phyloP scores from a whole-genome alignment of 495 filamentous ascomycete species.

The Letharia columbiana region DNA sequence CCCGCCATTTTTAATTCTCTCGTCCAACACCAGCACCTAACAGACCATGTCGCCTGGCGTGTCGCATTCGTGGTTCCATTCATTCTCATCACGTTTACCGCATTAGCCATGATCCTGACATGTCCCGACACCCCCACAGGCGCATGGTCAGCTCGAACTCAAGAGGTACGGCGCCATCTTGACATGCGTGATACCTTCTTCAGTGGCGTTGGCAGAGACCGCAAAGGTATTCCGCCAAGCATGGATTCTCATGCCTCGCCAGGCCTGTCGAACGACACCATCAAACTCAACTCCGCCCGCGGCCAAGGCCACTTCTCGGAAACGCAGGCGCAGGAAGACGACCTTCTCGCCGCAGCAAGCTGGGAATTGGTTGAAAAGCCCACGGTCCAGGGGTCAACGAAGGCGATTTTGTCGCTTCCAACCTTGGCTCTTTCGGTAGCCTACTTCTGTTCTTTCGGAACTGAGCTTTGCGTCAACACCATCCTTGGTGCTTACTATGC shows the following conservation, averaged over 20 bases:
- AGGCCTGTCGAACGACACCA: slow-evolving; percentile 15
- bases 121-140: slow-evolving; percentile 79
- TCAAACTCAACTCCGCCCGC: slow-evolving; percentile 15
- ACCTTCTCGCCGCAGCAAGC: slow-evolving; percentile 46
- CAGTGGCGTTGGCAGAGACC: slow-evolving; percentile 5
- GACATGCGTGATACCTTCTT: slow-evolving; percentile 17
- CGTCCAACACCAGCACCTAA: slow-evolving; percentile 47
- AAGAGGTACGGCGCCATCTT: slow-evolving; percentile 18
- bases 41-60: slow-evolving; percentile 65
- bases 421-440: slow-evolving; percentile 54
- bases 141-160: slow-evolving; percentile 48
- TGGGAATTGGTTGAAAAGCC: slow-evolving; percentile 56
- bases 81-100: slow-evolving; percentile 57
- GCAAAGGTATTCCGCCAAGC: not conserved
- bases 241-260: slow-evolving; percentile 5
- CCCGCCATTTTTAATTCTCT: slow-evolving; percentile 79
- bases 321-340: slow-evolving; percentile 41
- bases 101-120: slow-evolving; percentile 57
- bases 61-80: slow-evolving; percentile 77
- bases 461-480: slow-evolving; percentile 77
- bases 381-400: slow-evolving; percentile 47
- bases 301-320: slow-evolving; percentile 31
- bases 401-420: slow-evolving; percentile 53
- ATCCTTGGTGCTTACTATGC: slow-evolving; percentile 72
- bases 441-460: slow-evolving; percentile 79